These are phyloP conservation scores for Dactylella cylindrospora DNA, from an alignment of 2,329 filamentous ascomycete species.

Conservation along the genomic window DNA sequence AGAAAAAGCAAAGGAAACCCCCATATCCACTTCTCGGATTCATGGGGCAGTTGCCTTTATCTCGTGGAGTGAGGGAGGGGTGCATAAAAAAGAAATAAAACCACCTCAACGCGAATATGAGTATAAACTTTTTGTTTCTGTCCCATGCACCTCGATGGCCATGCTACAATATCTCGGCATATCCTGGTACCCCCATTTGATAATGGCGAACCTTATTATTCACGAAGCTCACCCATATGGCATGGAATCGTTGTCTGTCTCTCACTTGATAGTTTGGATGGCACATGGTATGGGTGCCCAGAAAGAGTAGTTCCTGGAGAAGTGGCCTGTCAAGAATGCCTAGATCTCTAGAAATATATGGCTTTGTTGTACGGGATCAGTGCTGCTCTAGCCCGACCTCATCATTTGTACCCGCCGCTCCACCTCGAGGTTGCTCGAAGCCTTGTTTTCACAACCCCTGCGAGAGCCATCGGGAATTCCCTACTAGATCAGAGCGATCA, in stretches of 20 bases:
- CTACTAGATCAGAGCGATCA: slow-evolving; percentile 14
- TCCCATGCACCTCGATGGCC: too few relatives aligned
- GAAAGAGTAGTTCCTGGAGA: slow-evolving; percentile 24
- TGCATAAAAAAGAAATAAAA: too few relatives aligned
- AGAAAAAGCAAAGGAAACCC: too few relatives aligned
- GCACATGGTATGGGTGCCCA: slow-evolving; percentile 20
- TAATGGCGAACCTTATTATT: not conserved
- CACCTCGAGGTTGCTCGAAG: slow-evolving; percentile 14
- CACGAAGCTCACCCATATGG: not conserved
- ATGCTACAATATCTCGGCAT: not conserved
- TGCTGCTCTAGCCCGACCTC: slow-evolving; percentile 17
- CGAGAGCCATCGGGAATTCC: not conserved
- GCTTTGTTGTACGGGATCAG: not conserved
- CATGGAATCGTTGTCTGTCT: not conserved
- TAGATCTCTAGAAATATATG: slow-evolving; percentile 10
- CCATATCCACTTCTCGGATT: not conserved
- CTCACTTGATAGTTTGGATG: not conserved
- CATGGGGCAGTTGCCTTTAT: not conserved
- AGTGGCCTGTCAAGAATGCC: slow-evolving; percentile 13
- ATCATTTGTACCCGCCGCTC: slow-evolving; percentile 12
- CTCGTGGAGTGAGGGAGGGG: not conserved
- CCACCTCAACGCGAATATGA: too few relatives aligned
- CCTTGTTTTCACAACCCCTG: slow-evolving; percentile 1
- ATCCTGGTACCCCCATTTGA: not conserved
- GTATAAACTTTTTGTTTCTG: too few relatives aligned